Percentiles rank a stretch among this genome's conserved stretches.
phyloP scores from a whole-genome alignment of 352 stramenopile species.

The Aphanomyces euteiches region DNA sequence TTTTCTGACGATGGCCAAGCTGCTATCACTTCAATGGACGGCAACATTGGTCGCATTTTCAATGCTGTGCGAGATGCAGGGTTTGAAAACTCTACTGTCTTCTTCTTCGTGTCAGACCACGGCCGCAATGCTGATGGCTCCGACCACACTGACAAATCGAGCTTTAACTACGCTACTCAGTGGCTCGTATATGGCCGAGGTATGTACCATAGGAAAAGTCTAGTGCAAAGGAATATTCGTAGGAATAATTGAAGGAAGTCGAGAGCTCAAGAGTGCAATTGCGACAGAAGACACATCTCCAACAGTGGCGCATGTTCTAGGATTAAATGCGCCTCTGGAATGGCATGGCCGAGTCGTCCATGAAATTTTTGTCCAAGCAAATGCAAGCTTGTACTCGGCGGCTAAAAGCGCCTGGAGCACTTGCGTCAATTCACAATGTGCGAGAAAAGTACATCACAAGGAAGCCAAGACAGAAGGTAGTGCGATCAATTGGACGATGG shows the following conservation, averaged over 20 bases:
- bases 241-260: constrained; percentile 15
- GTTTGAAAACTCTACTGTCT: constrained; percentile 17
- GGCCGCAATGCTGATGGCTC: constrained; percentile 24
- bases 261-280: constrained; percentile 27
- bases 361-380: constrained; percentile 24
- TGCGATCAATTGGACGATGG: constrained; percentile 25
- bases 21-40: constrained; percentile 19
- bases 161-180: constrained; percentile 13
- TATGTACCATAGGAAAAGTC: background rate
- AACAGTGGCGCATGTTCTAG: constrained; percentile 24
- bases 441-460: background rate
- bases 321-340: constrained; percentile 20
- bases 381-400: constrained; percentile 24
- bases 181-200: constrained; percentile 19
- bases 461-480: background rate
- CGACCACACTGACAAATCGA: background rate
- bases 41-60: constrained; percentile 21
- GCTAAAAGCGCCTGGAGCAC: constrained; percentile 23
- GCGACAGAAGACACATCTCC: constrained; percentile 30
- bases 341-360: constrained; percentile 26
- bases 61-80: constrained; percentile 16
- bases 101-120: constrained; percentile 27
- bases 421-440: constrained; percentile 11
- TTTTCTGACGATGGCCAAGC: constrained; percentile 21
- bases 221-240: background rate